Evolutionary conservation across 345 rosid genomes (phyloP).

Genomic region (Aquilaria yunnanensis): DNA sequence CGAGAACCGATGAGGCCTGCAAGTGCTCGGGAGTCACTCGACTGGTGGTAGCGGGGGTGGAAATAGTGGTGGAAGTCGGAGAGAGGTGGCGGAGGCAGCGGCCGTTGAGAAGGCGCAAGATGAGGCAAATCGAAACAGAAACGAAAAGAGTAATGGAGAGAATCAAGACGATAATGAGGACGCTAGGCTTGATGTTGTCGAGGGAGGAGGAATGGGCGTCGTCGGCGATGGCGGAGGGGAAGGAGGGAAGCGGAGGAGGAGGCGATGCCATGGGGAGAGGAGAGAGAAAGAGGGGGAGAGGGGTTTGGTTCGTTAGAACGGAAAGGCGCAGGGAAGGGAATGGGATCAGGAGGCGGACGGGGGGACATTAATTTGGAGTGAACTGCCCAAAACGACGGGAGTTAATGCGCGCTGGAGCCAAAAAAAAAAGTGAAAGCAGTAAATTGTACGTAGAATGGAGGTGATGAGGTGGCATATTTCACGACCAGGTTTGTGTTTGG

Average conservation of each 20-base stretch:
- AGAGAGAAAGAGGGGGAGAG: not conserved
- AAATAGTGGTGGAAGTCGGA: constrained; percentile 12
- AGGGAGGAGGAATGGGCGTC: constrained; percentile 33
- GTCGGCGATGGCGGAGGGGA: constrained; percentile 6
- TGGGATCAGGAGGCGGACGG: not conserved
- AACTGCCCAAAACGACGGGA: constrained; percentile 10
- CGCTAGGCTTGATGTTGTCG: constrained; percentile 52
- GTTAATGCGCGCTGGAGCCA: constrained; percentile 17
- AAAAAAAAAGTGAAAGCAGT: not conserved
- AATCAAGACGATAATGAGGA: constrained; percentile 47
- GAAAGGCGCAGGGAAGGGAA: not conserved
- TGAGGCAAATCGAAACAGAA: constrained; percentile 61
- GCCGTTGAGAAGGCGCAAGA: constrained; percentile 71
- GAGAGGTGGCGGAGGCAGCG: constrained; percentile 37
- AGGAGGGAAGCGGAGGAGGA: constrained; percentile 16
- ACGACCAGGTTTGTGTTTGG: too few species aligned
- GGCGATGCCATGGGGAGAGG: constrained; percentile 6
- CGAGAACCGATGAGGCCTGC: constrained; percentile 28
- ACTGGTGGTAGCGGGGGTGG: constrained; percentile 15
- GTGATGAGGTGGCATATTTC: too few species aligned
- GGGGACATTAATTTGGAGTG: constrained; percentile 15
- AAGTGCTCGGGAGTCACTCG: constrained; percentile 48
- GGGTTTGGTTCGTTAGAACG: constrained; percentile 10
- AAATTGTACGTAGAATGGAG: not conserved
- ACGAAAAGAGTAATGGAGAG: constrained; percentile 50